Percentiles rank a stretch among this genome's conserved stretches.
These are phyloP conservation scores for Grosmannia huntii DNA, from an alignment of 2,329 filamentous ascomycete species.

Conservation along the genomic window DNA sequence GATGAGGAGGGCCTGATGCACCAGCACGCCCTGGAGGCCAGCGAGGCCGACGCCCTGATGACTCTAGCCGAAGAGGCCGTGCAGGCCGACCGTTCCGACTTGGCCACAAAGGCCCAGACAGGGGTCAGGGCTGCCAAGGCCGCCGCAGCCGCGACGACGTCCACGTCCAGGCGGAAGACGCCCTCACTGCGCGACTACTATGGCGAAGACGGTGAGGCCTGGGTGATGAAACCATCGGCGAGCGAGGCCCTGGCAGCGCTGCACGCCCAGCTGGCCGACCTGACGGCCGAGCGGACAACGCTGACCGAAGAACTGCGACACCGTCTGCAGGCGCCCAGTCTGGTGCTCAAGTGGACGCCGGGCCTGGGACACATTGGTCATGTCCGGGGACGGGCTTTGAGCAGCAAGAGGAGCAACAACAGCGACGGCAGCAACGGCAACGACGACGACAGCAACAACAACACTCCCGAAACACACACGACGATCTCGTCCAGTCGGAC, in stretches of 20 bases:
- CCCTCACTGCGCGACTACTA: constrained; percentile 43
- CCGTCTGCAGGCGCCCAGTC: constrained; percentile 46
- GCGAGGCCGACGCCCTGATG: constrained; percentile 56
- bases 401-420: not conserved
- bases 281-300: constrained; percentile 45
- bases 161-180: not conserved
- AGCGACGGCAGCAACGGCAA: not conserved
- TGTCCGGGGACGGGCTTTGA: constrained; percentile 59
- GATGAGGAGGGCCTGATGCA: constrained; percentile 85
- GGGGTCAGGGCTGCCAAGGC: not conserved
- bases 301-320: constrained; percentile 51
- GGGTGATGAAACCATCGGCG: constrained; percentile 56
- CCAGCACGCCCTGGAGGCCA: constrained; percentile 65
- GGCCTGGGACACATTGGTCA: constrained; percentile 84
- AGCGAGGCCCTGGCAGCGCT: constrained; percentile 52
- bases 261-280: constrained; percentile 50
- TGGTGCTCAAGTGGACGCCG: constrained; percentile 77
- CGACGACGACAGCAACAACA: constrained; percentile 10
- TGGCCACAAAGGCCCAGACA: constrained; percentile 16
- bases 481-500: constrained; percentile 68
- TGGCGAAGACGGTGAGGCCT: constrained; percentile 44
- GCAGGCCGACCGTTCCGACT: constrained; percentile 46
- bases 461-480: constrained; percentile 22
- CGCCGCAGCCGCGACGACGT: not conserved
- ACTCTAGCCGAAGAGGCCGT: constrained; percentile 62